Evolutionary conservation across 2,329 filamentous ascomycete species (phyloP), one percentile per base, ranked within the genome.

Genomic region (Penicillium nordicum): DNA sequence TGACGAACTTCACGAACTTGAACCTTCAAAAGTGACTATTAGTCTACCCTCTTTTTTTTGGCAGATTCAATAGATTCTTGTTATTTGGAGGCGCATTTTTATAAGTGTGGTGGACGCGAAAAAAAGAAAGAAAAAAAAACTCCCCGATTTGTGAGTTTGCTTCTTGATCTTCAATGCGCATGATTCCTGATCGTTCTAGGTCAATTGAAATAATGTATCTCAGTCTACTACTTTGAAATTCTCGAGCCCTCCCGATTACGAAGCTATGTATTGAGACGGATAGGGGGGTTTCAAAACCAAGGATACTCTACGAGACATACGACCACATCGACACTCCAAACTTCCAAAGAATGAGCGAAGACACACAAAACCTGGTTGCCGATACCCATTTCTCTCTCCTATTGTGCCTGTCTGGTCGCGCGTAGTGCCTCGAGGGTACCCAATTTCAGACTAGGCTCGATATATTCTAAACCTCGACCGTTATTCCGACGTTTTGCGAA

Each of bases 311-410:
- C 27, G 37, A 58, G 18, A 34, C 34, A 52, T 25, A 52, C 41
- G 50, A 51, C 21, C 29, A 50, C 30, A 34, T 18, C 27, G 32
- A 45, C 23, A n/a, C 41, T 10, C 12, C 23, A 12, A 40, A 42
- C 43, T 54, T 36, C 30, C 49, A 45, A 57, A 63, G 57, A 53
- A 63, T 62, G 61, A 63, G 30, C 50, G 47, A 51, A 48, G 45
- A 53, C 34, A 46, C 23, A 30, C 53, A 32, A 16, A 10, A 42
- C 49, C 36, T 25, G 42, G 58, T 58, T 40, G 34, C 52, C 32
- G 18, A 54, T 50, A 55, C 55, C 50, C n/a, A 52, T 57, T 44
- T 16, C 49, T 40, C 50, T 30, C 36, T 29, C 40, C 36, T 32
- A 30, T 38, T 52, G 50, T 40, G 44, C 23, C 50, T 46, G 16